Evolutionary conservation across 106 monocot genomes (phyloP), one percentile per base, ranked within the genome.

Genomic region (Apostasia ramifera): DNA sequence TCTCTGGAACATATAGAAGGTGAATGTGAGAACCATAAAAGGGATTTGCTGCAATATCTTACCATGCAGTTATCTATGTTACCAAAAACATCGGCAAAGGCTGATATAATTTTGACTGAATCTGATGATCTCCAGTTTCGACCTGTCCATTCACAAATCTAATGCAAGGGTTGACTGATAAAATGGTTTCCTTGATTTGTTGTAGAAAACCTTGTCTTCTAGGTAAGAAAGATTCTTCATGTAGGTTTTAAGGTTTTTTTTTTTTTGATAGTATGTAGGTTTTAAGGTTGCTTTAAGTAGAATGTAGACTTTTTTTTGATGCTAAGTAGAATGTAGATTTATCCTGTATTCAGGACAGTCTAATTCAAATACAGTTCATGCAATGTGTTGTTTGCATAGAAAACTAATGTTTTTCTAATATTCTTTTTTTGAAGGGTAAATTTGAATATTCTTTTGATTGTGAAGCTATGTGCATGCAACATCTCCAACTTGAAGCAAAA

Each of bases 91-190:
- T 81, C 76, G 44, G 26, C 50, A 51, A 73, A 63, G 41, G 68
- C 72, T 9, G 52, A 62, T 46, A 77, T 81, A 68, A 37, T 73
- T 72, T 56, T 77, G 44, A 62, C 67, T 57, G 81, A 73, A 55
- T 15, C 37, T 45, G 76, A 77, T 69, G 59, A 45, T 59, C 26
- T 40, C 15, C 37, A 61, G 77, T 60, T 64, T 10, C 49, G 53
- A 10, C 77, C 81, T 8, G 63, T 62, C 14, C 81, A 81, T 62
- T 81, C 54, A 46, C 66, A 73, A 62, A 43, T 71, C 61, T 72
- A 52, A 64, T 7, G 57, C 9, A 66, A 56, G 40, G 44, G 74
- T 65, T 80, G 68, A 71, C 11, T 65, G 47, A 48, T 12, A 47
- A 48, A 65, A 49, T 65, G 65, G 65, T 65, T 65, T 49, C 2